These are phyloP conservation scores for Corylus avellana DNA, from an alignment of 306 rosid species.

Conservation along the genomic window DNA sequence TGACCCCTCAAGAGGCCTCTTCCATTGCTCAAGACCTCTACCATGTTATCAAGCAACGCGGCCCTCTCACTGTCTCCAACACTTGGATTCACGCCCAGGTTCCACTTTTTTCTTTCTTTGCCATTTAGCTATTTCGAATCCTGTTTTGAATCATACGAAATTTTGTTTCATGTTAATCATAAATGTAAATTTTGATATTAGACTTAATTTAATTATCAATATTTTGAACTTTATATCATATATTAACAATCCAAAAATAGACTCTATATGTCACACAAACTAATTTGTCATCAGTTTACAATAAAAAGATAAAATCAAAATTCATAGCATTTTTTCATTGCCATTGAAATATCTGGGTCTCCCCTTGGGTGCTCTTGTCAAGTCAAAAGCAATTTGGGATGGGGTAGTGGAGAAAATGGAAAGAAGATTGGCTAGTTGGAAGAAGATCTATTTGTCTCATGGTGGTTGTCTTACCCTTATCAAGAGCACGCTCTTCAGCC, in stretches of 20 bases:
- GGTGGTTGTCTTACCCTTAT: too few species aligned
- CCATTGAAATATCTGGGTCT: too few species aligned
- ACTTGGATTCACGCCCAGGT: slow-evolving; percentile 56
- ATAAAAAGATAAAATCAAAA: neutral
- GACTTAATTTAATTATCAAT: too few species aligned
- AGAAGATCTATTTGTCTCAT: too few species aligned
- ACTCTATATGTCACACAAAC: too few species aligned
- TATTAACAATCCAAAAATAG: neutral
- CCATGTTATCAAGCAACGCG: slow-evolving; percentile 41
- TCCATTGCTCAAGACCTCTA: slow-evolving; percentile 45
- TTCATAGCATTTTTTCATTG: too few species aligned
- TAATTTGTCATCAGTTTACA: too few species aligned
- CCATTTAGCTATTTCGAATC: neutral
- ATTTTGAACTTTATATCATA: neutral
- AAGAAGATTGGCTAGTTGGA: too few species aligned
- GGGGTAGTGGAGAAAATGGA: too few species aligned
- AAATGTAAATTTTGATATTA: neutral
- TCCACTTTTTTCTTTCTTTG: neutral
- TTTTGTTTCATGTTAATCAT: neutral
- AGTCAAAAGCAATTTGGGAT: too few species aligned
- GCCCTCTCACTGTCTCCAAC: slow-evolving; percentile 47
- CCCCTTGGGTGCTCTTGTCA: too few species aligned
- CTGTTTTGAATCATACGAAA: neutral
- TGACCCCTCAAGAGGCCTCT: slow-evolving; percentile 48
- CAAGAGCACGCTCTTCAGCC: too few species aligned